These are phyloP conservation scores for Diaporthe nobilis DNA, from an alignment of 2,329 filamentous ascomycete species.

Conservation along the genomic window DNA sequence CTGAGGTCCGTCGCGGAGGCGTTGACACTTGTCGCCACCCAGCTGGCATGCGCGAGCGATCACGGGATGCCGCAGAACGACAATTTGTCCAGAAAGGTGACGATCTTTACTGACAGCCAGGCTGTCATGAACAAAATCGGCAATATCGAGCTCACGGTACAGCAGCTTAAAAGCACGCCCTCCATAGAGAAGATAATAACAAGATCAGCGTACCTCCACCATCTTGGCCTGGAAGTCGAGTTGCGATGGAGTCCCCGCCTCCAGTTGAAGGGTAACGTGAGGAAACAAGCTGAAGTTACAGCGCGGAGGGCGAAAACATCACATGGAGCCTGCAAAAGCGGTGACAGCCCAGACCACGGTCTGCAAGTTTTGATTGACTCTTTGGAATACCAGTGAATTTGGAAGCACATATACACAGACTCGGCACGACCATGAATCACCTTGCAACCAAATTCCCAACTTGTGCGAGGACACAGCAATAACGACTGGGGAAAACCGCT, in stretches of 20 bases:
- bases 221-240: neutral
- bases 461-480: neutral
- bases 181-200: neutral
- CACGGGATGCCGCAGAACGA: neutral
- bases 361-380: neutral
- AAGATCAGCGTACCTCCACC: slow-evolving; percentile 1
- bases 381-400: neutral
- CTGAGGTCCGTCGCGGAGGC: neutral
- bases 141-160: neutral
- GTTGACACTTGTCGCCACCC: neutral
- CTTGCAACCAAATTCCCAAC: neutral
- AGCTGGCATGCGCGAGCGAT: neutral
- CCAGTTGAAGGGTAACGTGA: neutral
- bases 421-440: neutral
- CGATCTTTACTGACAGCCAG: neutral
- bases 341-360: neutral
- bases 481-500: neutral
- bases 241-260: neutral
- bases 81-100: neutral
- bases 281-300: neutral
- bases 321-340: neutral
- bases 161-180: neutral
- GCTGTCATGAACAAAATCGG: neutral
- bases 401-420: neutral
- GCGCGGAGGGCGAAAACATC: neutral